phyloP scores from a whole-genome alignment of 768 basidiomycete genomes.

The Udeniomyces megalosporus region DNA sequence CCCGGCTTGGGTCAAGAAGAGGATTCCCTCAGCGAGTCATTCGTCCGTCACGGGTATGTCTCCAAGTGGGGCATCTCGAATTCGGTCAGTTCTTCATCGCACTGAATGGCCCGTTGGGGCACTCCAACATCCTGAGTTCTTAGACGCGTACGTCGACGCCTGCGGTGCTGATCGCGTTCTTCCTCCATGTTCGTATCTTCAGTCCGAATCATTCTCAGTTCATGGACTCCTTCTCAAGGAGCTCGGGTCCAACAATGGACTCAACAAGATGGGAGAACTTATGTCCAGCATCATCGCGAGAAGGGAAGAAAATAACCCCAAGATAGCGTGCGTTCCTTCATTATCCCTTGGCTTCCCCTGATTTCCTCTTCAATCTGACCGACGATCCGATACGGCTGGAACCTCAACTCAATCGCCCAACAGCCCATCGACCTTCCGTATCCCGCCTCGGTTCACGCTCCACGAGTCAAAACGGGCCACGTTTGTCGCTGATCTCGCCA shows the following conservation, averaged over 20 bases:
- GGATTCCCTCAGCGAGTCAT: conserved; percentile 19
- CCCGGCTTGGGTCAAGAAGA: conserved; percentile 22
- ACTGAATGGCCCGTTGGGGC: background rate
- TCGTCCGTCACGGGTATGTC: conserved; percentile 20
- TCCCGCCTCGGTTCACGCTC: conserved; percentile 20
- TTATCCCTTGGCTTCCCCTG: too few species aligned
- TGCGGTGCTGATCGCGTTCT: background rate
- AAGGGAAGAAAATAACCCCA: background rate
- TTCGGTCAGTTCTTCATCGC: background rate
- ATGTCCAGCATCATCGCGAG: conserved; percentile 17
- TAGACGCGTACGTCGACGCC: background rate
- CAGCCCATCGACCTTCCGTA: conserved; percentile 20
- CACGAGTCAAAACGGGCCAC: conserved; percentile 22
- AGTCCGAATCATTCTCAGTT: conserved; percentile 24
- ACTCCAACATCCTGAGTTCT: background rate
- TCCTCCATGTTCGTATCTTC: background rate
- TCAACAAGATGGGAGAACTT: conserved; percentile 14
- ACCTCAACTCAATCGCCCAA: too few species aligned
- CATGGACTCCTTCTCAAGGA: conserved; percentile 21
- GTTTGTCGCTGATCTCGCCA: conserved; percentile 23
- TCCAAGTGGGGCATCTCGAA: conserved; percentile 16
- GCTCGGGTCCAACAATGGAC: conserved; percentile 16
- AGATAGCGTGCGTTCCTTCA: conserved; percentile 17
- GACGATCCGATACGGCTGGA: too few species aligned
- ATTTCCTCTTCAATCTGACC: background rate